Evolutionary conservation across 495 filamentous ascomycete genomes (phyloP), one percentile per base, ranked within the genome.

Genomic region (Xylaria sp.): DNA sequence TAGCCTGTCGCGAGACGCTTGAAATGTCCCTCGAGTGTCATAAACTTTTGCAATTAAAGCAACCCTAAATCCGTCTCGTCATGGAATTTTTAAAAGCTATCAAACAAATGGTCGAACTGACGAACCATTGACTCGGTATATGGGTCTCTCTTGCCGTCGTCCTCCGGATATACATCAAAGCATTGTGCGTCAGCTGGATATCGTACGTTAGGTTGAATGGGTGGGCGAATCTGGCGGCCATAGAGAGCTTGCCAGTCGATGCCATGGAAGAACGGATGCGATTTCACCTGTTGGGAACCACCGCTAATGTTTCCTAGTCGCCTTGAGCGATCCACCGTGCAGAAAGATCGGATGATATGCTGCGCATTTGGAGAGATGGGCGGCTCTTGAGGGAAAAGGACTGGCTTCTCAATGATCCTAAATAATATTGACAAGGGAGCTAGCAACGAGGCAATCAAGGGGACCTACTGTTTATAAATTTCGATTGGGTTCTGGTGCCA

Each of bases 401-500:
- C 85, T 37, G 89, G 90, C 71, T 92, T 91, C 74, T 91, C 89
- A 35, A 93, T 88, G 71, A 94, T 95, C 76, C 91, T 92, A 35
- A 17, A 31, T 40, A 43, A 55, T 8, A 43, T 77, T 67, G 66
- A 61, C 31, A 67, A 48, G 65, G 31, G 68, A 33, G 46, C 15
- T 17, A 46, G 57, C 44, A 29, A 61, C 37, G 65, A 46, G 46
- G 58, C 43, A 64, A 41, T 53, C 21, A 72, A 63, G 59, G 9
- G 41, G 8, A 73, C 87, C 74, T 70, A 91, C 88, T 93, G 91
- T 81, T 97, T 95, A 82, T 98, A 98, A 68, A 98, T 97, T 76
- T 96, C 94, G 77, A 98, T 96, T 0, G 95, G 94, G 74, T 96
- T 97, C 63, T 93, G 89, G 77, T 97, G 93, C 93, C 95, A 99